These are phyloP conservation scores for Tetragonia tetragonoides DNA, from an alignment of 148 eudicot genomes.

Conservation along the genomic window DNA sequence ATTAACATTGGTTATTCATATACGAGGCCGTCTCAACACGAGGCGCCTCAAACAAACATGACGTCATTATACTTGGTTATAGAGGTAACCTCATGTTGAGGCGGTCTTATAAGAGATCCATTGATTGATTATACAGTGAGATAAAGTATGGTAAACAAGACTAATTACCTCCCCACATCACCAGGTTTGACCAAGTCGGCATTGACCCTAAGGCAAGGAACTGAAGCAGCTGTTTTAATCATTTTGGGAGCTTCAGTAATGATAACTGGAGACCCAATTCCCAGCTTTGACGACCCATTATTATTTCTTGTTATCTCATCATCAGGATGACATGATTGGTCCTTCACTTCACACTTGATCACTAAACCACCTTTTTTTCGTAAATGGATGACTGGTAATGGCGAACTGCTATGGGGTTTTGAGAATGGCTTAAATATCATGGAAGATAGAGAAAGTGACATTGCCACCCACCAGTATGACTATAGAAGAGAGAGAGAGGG, in stretches of 20 bases:
- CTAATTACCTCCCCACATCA: constrained; percentile 78
- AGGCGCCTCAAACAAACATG: too few relatives aligned
- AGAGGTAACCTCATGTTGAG: too few relatives aligned
- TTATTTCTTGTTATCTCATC: background rate
- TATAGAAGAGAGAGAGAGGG: background rate
- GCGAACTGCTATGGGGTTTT: background rate
- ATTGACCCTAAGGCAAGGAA: constrained; percentile 78
- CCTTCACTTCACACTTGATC: constrained; percentile 13
- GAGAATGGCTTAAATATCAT: constrained; percentile 20
- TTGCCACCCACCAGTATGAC: background rate
- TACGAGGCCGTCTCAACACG: too few relatives aligned
- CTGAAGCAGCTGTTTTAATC: constrained; percentile 87
- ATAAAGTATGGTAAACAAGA: too few relatives aligned
- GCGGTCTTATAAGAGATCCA: too few relatives aligned
- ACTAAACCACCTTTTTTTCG: background rate
- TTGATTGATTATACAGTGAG: too few relatives aligned
- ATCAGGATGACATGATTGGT: background rate
- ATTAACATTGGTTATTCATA: too few relatives aligned
- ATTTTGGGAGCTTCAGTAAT: constrained; percentile 69
- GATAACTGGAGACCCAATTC: constrained; percentile 72
- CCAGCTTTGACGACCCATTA: constrained; percentile 29
- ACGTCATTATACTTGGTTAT: too few relatives aligned
- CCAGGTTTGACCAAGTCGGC: constrained; percentile 77
- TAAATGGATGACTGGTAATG: background rate
- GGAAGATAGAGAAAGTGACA: constrained; percentile 32